These are phyloP conservation scores for Hypericum androsaemum DNA, from an alignment of 345 rosid genomes.

Conservation along the genomic window DNA sequence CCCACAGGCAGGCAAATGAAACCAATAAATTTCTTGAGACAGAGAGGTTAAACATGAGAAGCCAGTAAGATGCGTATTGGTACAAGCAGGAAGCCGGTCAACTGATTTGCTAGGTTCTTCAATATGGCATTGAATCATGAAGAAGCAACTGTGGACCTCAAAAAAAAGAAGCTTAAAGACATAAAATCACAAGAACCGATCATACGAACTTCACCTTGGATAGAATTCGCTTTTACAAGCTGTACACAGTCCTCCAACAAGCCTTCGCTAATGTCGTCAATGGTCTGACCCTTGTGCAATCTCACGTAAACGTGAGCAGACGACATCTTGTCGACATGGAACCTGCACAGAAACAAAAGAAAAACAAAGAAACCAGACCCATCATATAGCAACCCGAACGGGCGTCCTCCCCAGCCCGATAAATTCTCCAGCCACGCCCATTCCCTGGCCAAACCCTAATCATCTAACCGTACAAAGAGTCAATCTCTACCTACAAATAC, in stretches of 20 bases:
- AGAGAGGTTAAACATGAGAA: too few species aligned
- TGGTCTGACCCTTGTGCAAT: conserved; percentile 73
- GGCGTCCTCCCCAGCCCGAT: neutral
- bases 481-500: neutral
- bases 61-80: too few species aligned
- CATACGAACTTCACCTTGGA: conserved; percentile 51
- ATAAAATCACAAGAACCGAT: neutral
- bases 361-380: neutral
- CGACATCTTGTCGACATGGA: conserved; percentile 97
- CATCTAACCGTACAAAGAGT: neutral
- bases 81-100: too few species aligned
- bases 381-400: neutral
- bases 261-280: conserved; percentile 80
- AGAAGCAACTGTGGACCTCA: neutral
- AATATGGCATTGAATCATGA: too few species aligned
- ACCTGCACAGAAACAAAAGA: conserved; percentile 40
- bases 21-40: too few species aligned
- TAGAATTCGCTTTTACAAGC: conserved; percentile 98
- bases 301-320: conserved; percentile 96
- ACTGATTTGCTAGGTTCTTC: too few species aligned
- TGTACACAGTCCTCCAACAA: conserved; percentile 89
- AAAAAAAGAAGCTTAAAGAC: neutral
- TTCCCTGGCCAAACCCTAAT: neutral
- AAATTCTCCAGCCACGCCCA: too few species aligned
- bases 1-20: too few species aligned